These are phyloP conservation scores for Stylonectria norvegica DNA, from an alignment of 2,329 filamentous ascomycete species.

Conservation along the genomic window DNA sequence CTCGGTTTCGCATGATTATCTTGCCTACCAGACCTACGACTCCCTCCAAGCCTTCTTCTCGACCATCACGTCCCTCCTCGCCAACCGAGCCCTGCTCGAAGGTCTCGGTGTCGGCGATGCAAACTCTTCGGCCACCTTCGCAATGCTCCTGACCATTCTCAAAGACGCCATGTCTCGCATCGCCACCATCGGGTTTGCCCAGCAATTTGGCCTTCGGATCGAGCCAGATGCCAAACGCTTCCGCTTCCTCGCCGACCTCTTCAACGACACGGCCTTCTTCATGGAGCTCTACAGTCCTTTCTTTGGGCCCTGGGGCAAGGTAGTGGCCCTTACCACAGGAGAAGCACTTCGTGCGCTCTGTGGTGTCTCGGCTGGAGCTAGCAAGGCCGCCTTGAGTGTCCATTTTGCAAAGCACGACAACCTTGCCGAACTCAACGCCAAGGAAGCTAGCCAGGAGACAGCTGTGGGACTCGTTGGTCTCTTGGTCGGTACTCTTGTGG, in stretches of 20 bases:
- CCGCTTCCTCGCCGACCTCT: conserved; percentile 79
- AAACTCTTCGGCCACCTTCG: conserved; percentile 72
- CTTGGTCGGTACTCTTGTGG: conserved; percentile 76
- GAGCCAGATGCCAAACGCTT: conserved; percentile 91
- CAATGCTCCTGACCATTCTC: conserved; percentile 76
- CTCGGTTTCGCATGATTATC: conserved; percentile 81
- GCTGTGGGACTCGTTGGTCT: conserved; percentile 86
- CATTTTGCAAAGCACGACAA: conserved; percentile 90
- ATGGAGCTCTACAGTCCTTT: conserved; percentile 79
- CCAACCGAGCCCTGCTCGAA: conserved; percentile 77
- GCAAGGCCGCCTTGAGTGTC: conserved; percentile 85
- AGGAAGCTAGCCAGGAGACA: conserved; percentile 94
- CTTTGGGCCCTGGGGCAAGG: conserved; percentile 54
- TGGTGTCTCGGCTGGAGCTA: conserved; percentile 83
- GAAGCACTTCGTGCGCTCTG: conserved; percentile 63
- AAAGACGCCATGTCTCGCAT: conserved; percentile 78
- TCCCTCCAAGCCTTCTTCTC: conserved; percentile 82
- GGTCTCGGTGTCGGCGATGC: conserved; percentile 80
- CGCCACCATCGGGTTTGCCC: conserved; percentile 82
- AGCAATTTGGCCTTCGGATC: conserved; percentile 74
- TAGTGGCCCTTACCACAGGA: conserved; percentile 47
- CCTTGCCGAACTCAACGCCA: conserved; percentile 86
- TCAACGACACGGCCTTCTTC: conserved; percentile 83
- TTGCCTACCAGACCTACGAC: conserved; percentile 68
- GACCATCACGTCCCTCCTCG: conserved; percentile 74